Base-by-base conservation (phyloP, 805 yeast species). In the Groenewaldozyma salmanticensis region DNA sequence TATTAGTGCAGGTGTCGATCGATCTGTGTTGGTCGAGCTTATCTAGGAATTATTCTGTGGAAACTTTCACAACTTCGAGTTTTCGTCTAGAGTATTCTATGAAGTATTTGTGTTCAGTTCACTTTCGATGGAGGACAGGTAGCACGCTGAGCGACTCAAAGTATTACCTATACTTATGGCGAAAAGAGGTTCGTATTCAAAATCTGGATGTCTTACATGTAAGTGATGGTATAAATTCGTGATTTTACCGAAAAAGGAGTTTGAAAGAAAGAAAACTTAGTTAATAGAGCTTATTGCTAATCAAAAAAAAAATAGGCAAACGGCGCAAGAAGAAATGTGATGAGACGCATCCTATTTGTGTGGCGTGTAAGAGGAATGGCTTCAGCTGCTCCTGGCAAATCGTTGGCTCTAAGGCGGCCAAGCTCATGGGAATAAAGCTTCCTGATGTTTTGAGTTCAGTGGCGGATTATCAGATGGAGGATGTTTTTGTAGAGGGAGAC, bases 281-380 rank as follows among this genome's bases (percentile, higher is more conserved):
- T 13, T 15, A 11, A 7, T 15, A 15, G 34, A 7, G 17, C 34
- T 31, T 6, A 31, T 21, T 3, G 27, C n/a, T 33, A n/a, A n/a
- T n/a, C n/a, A n/a, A n/a, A n/a, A n/a, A n/a, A n/a, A n/a, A n/a
- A n/a, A 6, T 18, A 35, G 38, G 38, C 31, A 35, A 35, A n/a
- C 29, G 38, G 3, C 20, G 38, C 13, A 35, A 35, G 18, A 35
- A 35, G 21, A 35, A 35, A 35, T 35, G 38, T 31, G 38, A 35
- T 16, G 38, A 35, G 22, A 21, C 20, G 29, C 38, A 35, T 24
- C 38, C 38, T 11, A 35, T 35, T 21, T 35, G 38, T 24, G 13
- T 20, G n/a, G 38, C 31, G 4, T 35, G 38, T 15, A 27, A 35
- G 21, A 13, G 38, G 9, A 35, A 35, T 21, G 22, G 16, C 9